Evolutionary conservation across 2,329 filamentous ascomycete genomes (phyloP).

Genomic region (Ophiostoma sp.): DNA sequence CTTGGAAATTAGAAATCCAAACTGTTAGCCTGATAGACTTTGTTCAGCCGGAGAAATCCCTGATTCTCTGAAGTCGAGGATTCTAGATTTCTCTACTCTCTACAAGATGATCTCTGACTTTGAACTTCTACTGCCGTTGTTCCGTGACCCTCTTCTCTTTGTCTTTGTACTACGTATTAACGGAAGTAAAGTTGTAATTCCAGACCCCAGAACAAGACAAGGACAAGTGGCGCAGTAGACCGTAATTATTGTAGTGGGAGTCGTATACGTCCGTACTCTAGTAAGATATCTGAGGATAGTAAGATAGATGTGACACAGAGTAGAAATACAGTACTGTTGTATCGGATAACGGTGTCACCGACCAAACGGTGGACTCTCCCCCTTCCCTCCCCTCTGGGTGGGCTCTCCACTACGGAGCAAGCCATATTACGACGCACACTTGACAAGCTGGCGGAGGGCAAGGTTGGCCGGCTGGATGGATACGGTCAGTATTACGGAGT

Average conservation of each 20-base stretch:
- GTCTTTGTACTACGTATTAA: not conserved
- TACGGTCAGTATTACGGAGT: constrained; percentile 1
- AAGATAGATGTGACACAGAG: no score
- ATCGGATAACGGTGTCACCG: constrained; percentile 7
- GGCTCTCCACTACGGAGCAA: constrained; percentile 8
- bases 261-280: not conserved
- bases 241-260: not conserved
- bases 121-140: not conserved
- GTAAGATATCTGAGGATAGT: not conserved
- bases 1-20: not conserved
- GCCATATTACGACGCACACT: constrained; percentile 9
- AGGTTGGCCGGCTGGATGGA: not conserved
- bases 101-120: not conserved
- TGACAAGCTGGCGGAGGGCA: not conserved
- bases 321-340: not conserved
- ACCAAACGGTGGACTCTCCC: not conserved
- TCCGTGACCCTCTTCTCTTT: constrained; percentile 8
- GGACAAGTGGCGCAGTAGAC: not conserved
- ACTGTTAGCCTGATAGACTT: not conserved
- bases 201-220: not conserved
- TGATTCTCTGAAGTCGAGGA: not conserved
- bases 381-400: not conserved
- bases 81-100: no score
- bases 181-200: not conserved
- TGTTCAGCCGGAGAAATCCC: not conserved